These are phyloP conservation scores for Hypomontagnella monticulosa DNA, from an alignment of 495 filamentous ascomycete species.

Conservation along the genomic window DNA sequence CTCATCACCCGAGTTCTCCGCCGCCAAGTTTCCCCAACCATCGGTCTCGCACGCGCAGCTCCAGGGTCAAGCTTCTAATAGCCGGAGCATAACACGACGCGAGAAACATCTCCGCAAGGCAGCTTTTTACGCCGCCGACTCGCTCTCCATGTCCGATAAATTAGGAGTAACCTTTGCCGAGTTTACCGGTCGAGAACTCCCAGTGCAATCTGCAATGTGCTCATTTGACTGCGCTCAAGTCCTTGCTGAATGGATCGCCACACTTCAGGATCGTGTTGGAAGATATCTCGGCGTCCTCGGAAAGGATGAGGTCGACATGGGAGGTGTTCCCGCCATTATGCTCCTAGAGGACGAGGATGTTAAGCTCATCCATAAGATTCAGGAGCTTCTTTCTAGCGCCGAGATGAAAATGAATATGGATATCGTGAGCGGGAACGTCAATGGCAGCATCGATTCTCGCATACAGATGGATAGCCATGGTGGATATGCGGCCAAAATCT, in stretches of 20 bases:
- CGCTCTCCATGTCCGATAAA: constrained; percentile 88
- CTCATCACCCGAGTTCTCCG: constrained; percentile 61
- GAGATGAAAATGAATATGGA: constrained; percentile 81
- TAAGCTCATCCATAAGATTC: constrained; percentile 85
- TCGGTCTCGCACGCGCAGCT: constrained; percentile 28
- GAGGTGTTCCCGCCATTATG: constrained; percentile 83
- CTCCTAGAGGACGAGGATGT: constrained; percentile 92
- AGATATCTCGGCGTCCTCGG: constrained; percentile 88
- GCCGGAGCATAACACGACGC: constrained; percentile 58
- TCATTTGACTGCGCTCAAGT: constrained; percentile 97
- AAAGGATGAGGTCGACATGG: constrained; percentile 78
- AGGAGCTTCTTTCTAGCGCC: constrained; percentile 79
- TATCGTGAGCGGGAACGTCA: constrained; percentile 51
- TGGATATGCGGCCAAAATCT: constrained; percentile 86
- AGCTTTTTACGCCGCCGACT: constrained; percentile 93
- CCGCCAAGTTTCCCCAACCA: constrained; percentile 46
- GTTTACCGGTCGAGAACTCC: constrained; percentile 87
- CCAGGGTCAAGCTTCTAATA: constrained; percentile 44
- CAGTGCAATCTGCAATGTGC: constrained; percentile 91
- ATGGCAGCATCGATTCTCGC: constrained; percentile 59
- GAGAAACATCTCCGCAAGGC: constrained; percentile 93
- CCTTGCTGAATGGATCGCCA: constrained; percentile 94
- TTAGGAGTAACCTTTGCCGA: constrained; percentile 88
- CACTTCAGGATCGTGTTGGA: constrained; percentile 93
- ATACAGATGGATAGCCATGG: constrained; percentile 69